Base-by-base conservation (phyloP, 225 moss, liverwort and hornwort species). In the Sphagnum contortum region DNA sequence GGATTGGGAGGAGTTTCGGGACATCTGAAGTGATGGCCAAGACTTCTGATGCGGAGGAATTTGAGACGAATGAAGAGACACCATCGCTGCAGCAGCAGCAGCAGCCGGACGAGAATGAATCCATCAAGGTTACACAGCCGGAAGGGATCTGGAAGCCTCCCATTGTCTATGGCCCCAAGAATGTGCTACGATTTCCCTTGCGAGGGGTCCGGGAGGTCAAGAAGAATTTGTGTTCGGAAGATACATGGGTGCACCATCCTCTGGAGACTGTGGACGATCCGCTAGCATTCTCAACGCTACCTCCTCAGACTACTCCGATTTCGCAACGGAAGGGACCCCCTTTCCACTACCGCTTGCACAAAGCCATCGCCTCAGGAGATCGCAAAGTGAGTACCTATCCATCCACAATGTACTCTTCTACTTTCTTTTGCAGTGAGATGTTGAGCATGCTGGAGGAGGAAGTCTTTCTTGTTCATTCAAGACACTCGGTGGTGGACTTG, bases 341-440 rank as follows among this genome's bases (percentile, higher is more conserved):
- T 12, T 8, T 70, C 12, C 80, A 80, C 53, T 63, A 65, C 66
- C 75, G 63, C 48, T 58, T 80, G 83, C 83, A 83, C 68, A 60
- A 63, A 45, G 77, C 83, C 56, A 66, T 75, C 6, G 72, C 80
- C 1, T 83, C 83, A 4, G 83, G 83, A 2, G 80, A 83, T 60
- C 29, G 29, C 29, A 29, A 29, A 29, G 29, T 29, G 29, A 29
- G 29, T 29, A 29, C 29, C 29, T 29, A 29, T 29, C 29, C 29
- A 29, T 29, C 29, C 29, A 29, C 29, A 29, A 29, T 29, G 29
- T 29, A 29, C 29, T 29, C 29, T 29, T 29, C 29, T 29, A 29
- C 29, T 29, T 29, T 29, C 29, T 29, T 29, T 29, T 29, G 29
- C 29, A 29, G 29, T 29, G 29, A 0, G 29, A 29, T 29, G 29